A percentile compares a stretch with the other conserved stretches of the same genome.
phyloP scores from a whole-genome alignment of 257 asterid genomes.

The Penstemon eatonii region DNA sequence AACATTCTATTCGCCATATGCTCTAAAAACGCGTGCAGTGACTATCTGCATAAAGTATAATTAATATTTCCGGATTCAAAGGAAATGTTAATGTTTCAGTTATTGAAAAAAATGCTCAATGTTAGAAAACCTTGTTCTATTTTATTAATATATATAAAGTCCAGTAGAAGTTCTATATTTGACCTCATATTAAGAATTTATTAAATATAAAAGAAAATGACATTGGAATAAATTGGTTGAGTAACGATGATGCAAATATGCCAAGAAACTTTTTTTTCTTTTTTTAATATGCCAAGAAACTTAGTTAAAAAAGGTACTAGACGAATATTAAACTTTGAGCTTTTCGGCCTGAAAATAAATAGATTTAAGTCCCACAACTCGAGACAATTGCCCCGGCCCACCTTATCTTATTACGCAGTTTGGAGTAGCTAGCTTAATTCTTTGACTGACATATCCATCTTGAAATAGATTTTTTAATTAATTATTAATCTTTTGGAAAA shows the following conservation, averaged over 20 bases:
- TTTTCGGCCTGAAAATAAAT: not conserved
- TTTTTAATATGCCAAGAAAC: conserved; percentile 11
- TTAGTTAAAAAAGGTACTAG: not conserved
- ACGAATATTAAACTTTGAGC: not conserved
- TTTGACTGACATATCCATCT: not conserved
- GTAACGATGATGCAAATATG: conserved; percentile 6
- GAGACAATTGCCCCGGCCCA: not conserved
- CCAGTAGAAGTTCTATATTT: no score
- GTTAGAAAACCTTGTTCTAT: no score
- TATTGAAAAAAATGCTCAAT: no score
- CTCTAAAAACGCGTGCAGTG: no score
- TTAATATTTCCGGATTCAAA: no score
- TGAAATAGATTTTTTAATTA: not conserved
- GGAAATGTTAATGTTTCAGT: no score
- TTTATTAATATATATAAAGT: no score
- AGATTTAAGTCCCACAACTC: not conserved
- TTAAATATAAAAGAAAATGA: not conserved
- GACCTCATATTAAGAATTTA: no score
- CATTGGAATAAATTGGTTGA: not conserved
- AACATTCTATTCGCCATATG: no score
- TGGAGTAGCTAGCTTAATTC: not conserved
- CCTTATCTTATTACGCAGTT: not conserved
- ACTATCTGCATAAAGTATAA: no score
- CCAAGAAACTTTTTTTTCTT: conserved; percentile 2
- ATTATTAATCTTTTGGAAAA: not conserved